A percentile compares a stretch with the other conserved stretches of the same genome.
Evolutionary conservation across 805 yeast species (phyloP).

Genomic region (Cyberlindnera mycetangii): DNA sequence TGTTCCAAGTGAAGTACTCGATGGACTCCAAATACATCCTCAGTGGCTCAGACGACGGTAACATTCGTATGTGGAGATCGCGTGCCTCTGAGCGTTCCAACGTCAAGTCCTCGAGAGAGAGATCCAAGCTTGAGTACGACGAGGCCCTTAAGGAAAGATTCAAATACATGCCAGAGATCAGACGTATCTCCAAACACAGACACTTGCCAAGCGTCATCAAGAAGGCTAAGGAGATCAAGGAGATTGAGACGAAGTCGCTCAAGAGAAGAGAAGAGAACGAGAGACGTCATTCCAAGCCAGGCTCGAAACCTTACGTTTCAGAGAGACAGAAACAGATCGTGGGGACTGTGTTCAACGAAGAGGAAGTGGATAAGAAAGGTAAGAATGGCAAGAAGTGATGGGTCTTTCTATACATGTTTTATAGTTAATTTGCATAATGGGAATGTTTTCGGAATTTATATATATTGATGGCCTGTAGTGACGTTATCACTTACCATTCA

Average conservation of each 20-base stretch:
- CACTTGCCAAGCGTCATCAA: conserved; percentile 86
- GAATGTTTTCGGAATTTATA: background rate
- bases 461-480: too few relatives aligned
- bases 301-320: conserved; percentile 52
- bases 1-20: conserved; percentile 77
- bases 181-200: conserved; percentile 85
- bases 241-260: conserved; percentile 65
- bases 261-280: conserved; percentile 82
- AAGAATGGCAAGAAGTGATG: conserved; percentile 8
- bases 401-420: background rate
- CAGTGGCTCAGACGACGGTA: conserved; percentile 95
- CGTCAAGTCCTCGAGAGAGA: conserved; percentile 75
- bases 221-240: conserved; percentile 85
- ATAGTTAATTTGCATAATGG: background rate
- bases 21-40: conserved; percentile 87
- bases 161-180: conserved; percentile 95
- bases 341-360: conserved; percentile 68
- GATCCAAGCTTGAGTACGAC: conserved; percentile 85
- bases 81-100: conserved; percentile 81
- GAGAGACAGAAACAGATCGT: conserved; percentile 88
- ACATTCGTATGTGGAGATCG: conserved; percentile 90
- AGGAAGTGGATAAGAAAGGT: conserved; percentile 28
- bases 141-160: conserved; percentile 87
- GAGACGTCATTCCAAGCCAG: conserved; percentile 71
- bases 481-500: too few relatives aligned